These are phyloP conservation scores for Podospora didyma DNA, from an alignment of 495 filamentous ascomycete species.

Conservation along the genomic window DNA sequence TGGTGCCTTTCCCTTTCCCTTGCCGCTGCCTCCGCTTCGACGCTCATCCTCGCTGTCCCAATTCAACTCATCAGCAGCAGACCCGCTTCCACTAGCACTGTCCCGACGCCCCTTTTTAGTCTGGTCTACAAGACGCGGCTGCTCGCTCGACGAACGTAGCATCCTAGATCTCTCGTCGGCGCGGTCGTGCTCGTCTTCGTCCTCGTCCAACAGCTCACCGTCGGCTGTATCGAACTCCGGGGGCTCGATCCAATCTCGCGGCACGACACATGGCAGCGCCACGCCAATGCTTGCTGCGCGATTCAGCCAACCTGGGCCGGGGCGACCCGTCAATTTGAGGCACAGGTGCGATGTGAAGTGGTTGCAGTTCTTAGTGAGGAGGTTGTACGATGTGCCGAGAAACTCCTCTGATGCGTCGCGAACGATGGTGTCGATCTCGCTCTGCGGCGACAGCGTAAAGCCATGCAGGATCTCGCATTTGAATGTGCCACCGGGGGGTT, in stretches of 20 bases:
- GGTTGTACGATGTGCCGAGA: conserved; percentile 66
- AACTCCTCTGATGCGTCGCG: conserved; percentile 62
- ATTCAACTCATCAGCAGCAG: conserved; percentile 5
- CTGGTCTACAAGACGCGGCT: conserved; percentile 24
- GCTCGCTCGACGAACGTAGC: conserved; percentile 25
- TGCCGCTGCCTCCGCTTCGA: conserved; percentile 26
- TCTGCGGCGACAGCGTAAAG: conserved; percentile 57
- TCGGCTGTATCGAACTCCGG: conserved; percentile 70
- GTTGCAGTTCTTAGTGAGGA: conserved; percentile 78
- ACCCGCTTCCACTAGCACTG: too few species aligned
- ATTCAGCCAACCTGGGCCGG: conserved; percentile 69
- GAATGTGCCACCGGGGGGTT: conserved; percentile 72
- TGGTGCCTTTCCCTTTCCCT: conserved; percentile 38
- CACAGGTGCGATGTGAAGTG: conserved; percentile 73
- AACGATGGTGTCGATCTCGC: conserved; percentile 65
- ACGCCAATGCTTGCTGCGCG: conserved; percentile 74
- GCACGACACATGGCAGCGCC: conserved; percentile 73
- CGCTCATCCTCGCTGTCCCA: conserved; percentile 29
- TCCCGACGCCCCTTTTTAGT: background rate
- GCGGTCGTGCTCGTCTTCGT: conserved; percentile 28
- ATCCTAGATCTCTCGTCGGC: conserved; percentile 24
- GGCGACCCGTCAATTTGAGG: conserved; percentile 56
- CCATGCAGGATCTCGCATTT: conserved; percentile 65
- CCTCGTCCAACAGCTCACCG: conserved; percentile 60
- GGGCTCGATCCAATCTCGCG: conserved; percentile 70